Base-by-base conservation (phyloP, 257 asterid genomes). In the Fraxinus excelsior region DNA sequence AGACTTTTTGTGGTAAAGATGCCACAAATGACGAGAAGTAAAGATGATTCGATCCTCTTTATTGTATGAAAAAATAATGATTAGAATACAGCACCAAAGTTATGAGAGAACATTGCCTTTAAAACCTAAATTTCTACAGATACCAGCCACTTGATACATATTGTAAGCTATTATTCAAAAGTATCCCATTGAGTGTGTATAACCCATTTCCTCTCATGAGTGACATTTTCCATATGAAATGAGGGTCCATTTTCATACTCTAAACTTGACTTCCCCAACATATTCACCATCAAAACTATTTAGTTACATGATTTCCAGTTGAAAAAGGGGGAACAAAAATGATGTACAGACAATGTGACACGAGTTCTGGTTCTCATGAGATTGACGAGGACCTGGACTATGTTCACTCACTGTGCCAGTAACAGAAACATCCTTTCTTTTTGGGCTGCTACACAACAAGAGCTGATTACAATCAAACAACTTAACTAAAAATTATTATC, bases 1-100 rank as follows among this genome's bases (percentile, higher is more conserved):
- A 69, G n/a, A 72, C 68, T 64, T 32, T 74, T 65, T 21, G 46
- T 3, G 58, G 53, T 44, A 67, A 76, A 68, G 28, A 70, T 12
- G 35, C 51, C 58, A 60, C n/a, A 56, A 68, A 13, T 62, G 44
- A 62, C 68, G 35, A 62, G 68, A 25, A 26, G 68, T 62, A 26
- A 10, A 62, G n/a, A 62, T 23, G 34, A 10, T 62, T 10, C 9
- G 5, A 62, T 23, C 32, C 67, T 60, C 35, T 56, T 56, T 56
- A 9, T 58, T 58, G 13, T 23, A 21, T 21, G 2, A 2, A 21
- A 53, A n/a, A 58, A 14, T 16, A 46, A 46, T 46, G 58, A 46
- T 46, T 46, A 16, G 58, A 46, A 14, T 46, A 46, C 18, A 46
- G 56, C 3, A 3, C 56, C n/a, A 12, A 42, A 42, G 0, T 16